These are phyloP conservation scores for Candida tibetensis DNA, from an alignment of 805 yeast genomes.

Conservation along the genomic window DNA sequence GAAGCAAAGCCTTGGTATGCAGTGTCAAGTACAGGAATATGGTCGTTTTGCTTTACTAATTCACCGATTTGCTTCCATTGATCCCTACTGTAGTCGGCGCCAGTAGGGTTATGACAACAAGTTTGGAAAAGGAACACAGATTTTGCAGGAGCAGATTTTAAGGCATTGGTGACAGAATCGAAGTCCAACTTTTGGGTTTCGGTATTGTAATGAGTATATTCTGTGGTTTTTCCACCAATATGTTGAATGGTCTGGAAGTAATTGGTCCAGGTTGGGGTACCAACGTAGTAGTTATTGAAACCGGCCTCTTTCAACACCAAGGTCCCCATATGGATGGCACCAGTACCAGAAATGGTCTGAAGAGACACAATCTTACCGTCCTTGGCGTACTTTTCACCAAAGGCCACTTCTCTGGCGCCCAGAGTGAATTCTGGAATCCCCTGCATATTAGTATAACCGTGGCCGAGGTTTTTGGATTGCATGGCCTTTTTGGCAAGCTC, in stretches of 20 bases:
- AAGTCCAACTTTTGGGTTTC: conserved; percentile 30
- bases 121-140: conserved; percentile 40
- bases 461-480: conserved; percentile 39
- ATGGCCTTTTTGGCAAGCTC: conserved; percentile 33
- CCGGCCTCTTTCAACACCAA: conserved; percentile 26
- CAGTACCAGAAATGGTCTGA: conserved; percentile 44
- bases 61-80: conserved; percentile 36
- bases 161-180: conserved; percentile 20
- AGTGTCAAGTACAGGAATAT: conserved; percentile 36
- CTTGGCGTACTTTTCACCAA: conserved; percentile 27
- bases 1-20: conserved; percentile 44
- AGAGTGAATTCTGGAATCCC: conserved; percentile 38
- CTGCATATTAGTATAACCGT: conserved; percentile 41
- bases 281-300: conserved; percentile 28
- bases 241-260: conserved; percentile 35
- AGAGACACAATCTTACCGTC: conserved; percentile 31
- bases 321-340: conserved; percentile 39
- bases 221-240: conserved; percentile 24
- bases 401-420: conserved; percentile 34
- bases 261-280: conserved; percentile 41
- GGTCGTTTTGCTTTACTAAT: conserved; percentile 21
- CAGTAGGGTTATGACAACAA: conserved; percentile 47
- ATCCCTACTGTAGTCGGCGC: conserved; percentile 34
- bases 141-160: conserved; percentile 28
- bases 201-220: conserved; percentile 32